Base-by-base conservation (phyloP, 345 rosid genomes). In the Euclidium syriacum region DNA sequence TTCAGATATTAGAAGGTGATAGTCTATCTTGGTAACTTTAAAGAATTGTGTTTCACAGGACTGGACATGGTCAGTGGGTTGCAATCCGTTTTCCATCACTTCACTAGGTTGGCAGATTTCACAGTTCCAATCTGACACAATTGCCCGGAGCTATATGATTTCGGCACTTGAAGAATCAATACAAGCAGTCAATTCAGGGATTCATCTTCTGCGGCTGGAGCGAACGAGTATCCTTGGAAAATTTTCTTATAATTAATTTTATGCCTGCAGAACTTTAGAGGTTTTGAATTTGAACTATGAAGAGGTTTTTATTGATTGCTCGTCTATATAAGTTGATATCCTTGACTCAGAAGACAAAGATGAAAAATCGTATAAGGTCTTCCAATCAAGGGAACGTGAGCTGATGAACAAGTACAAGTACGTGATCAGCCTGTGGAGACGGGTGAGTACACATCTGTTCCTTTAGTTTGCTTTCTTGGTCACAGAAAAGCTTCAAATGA, bases 51-150 rank as follows among this genome's bases (percentile, higher is more conserved):
- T 75, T 65, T 78, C 56, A 43, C 80, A 94, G 99, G 95, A 85
- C 46, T 94, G 99, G 99, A 75, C 80, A 56, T 94, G 99, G 99
- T 90, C 96, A 8, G 95, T 90, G 46, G 99, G 99, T 44, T 86
- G 92, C 80, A 90, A 82, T 71, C 95, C 95, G 15, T 83, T 87
- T 70, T 83, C 97, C 55, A 54, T 80, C 42, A 86, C 92, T 64
- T 87, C 99, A 62, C 90, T 75, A 76, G 91, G 99, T 30, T 90
- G 97, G 97, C 89, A 73, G 27, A 42, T 90, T 51, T 90, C 99
- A 35, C 84, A 77, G 48, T 90, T 95, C 75, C 97, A 95, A 49
- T 80, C 85, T 10, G 97, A 95, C 80, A 76, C 92, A 48, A 81
- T 95, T 78, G 96, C 89, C 62, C 83, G 96, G 60, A 95, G 96